These are phyloP conservation scores for Pleochaeta shiraiana DNA, from an alignment of 2,329 filamentous ascomycete genomes.

Conservation along the genomic window DNA sequence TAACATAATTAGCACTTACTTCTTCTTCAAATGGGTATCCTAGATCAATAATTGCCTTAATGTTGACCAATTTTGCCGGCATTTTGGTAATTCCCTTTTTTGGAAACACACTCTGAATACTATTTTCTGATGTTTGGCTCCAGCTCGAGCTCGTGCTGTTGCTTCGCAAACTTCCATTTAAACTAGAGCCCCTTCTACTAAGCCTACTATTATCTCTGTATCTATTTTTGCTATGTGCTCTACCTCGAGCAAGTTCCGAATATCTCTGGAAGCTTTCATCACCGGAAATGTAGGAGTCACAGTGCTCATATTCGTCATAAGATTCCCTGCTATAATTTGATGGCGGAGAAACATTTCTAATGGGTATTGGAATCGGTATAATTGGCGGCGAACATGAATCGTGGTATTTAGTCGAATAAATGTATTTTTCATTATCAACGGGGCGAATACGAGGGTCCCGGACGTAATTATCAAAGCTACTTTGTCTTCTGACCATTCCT, in stretches of 20 bases:
- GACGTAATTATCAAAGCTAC: conserved; percentile 79
- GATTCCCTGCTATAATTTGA: conserved; percentile 34
- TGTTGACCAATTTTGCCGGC: conserved; percentile 58
- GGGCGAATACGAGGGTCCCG: conserved; percentile 38
- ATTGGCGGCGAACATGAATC: conserved; percentile 20
- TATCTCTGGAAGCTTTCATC: conserved; percentile 50
- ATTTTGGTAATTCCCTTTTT: conserved; percentile 83
- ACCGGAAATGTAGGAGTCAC: conserved; percentile 44
- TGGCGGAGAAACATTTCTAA: conserved; percentile 36
- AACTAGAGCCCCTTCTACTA: conserved; percentile 20
- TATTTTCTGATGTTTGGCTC: neutral
- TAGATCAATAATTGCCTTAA: conserved; percentile 59
- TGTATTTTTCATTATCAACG: conserved; percentile 32
- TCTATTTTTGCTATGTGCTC: conserved; percentile 31
- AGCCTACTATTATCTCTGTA: conserved; percentile 11
- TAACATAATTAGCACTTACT: conserved; percentile 26
- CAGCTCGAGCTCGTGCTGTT: conserved; percentile 5
- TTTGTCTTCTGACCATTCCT: conserved; percentile 54
- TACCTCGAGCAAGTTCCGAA: conserved; percentile 31
- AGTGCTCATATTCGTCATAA: conserved; percentile 43
- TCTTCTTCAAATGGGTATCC: conserved; percentile 78
- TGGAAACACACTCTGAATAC: conserved; percentile 34
- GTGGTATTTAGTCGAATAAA: conserved; percentile 31
- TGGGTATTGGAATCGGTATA: conserved; percentile 46
- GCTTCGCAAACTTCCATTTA: conserved; percentile 22